These are phyloP conservation scores for Globisporangium heterothallicum DNA, from an alignment of 352 stramenopile genomes.

Conservation along the genomic window DNA sequence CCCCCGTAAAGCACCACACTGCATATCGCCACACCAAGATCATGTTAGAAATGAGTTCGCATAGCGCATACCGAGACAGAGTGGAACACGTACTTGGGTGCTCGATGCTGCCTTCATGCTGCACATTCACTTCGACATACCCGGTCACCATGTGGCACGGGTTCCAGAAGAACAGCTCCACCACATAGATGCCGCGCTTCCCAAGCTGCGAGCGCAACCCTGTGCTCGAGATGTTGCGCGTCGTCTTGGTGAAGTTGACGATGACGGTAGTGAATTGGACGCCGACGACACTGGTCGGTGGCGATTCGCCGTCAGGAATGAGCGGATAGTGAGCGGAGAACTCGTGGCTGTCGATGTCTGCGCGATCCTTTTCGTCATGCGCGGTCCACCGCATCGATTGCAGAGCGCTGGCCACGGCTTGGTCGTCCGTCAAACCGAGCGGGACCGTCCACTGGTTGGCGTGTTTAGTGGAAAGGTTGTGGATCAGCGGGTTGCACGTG, in stretches of 20 bases:
- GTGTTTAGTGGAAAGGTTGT: conserved; percentile 27
- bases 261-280: conserved; percentile 29
- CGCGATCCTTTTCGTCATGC: conserved; percentile 1
- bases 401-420: neutral
- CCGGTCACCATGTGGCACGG: conserved; percentile 37
- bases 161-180: conserved; percentile 32
- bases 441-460: conserved; percentile 34
- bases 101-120: conserved; percentile 33
- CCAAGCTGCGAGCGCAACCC: conserved; percentile 31
- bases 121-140: conserved; percentile 41
- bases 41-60: neutral
- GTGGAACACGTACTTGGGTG: conserved; percentile 28
- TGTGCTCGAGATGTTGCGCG: conserved; percentile 35
- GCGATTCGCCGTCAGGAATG: neutral
- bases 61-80: neutral
- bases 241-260: conserved; percentile 31
- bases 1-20: conserved; percentile 45
- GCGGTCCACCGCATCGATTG: conserved; percentile 6
- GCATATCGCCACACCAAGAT: neutral
- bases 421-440: conserved; percentile 23
- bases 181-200: conserved; percentile 35
- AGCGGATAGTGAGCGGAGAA: conserved; percentile 12
- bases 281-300: conserved; percentile 13
- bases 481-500: conserved; percentile 34
- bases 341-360: conserved; percentile 5